Conservation (phyloP, 129 eudicot species). For the Solidago caesia region DNA sequence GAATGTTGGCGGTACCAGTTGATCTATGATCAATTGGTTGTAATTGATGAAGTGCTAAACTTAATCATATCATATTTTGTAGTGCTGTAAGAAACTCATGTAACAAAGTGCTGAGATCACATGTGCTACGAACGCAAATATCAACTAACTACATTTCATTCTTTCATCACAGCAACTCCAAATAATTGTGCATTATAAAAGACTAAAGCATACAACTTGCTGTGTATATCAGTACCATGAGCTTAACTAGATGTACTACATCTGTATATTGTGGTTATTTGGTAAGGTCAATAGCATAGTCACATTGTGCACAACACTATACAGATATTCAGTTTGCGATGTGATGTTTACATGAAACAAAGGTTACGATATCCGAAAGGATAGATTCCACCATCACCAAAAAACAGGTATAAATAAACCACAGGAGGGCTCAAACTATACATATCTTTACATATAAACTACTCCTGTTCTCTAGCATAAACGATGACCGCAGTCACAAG, state of each 20-base stretch:
- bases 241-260: conserved; percentile 10
- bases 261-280: not conserved
- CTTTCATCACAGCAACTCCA: conserved; percentile 17
- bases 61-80: not conserved
- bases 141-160: conserved; percentile 23
- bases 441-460: not conserved
- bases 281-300: conserved; percentile 5
- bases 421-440: not conserved
- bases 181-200: conserved; percentile 16
- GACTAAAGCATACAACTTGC: conserved; percentile 6
- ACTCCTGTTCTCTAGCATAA: conserved; percentile 8
- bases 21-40: too few relatives aligned
- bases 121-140: conserved; percentile 13
- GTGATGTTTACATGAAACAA: conserved; percentile 31
- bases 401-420: conserved; percentile 32
- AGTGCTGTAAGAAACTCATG: not conserved
- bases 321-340: conserved; percentile 34
- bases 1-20: too few relatives aligned
- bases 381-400: conserved; percentile 24
- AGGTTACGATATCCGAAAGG: conserved; percentile 11
- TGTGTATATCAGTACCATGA: not conserved
- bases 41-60: not conserved
- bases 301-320: conserved; percentile 24
- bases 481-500: conserved; percentile 39
- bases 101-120: not conserved